These are phyloP conservation scores for Vanrija humicola DNA, from an alignment of 1,284 basidiomycete species.

Conservation along the genomic window DNA sequence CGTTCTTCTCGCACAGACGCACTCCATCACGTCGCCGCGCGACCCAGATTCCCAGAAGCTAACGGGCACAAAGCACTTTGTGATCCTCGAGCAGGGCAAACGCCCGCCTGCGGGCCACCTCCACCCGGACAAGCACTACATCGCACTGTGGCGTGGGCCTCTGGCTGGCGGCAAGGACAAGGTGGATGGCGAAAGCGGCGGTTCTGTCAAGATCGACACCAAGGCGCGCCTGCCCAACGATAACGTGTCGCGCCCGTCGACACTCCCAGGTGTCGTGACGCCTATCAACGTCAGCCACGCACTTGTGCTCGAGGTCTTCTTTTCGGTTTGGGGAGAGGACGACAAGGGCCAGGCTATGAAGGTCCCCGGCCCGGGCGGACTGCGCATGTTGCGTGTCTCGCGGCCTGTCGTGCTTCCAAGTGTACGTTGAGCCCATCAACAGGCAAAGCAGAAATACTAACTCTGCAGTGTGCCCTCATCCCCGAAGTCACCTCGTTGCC, in stretches of 20 bases:
- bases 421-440: slow-evolving; percentile 16
- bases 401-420: slow-evolving; percentile 31
- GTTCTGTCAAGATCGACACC: slow-evolving; percentile 3
- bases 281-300: slow-evolving; percentile 35
- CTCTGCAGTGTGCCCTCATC: slow-evolving; percentile 2
- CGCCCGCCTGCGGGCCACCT: slow-evolving; percentile 12
- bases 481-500: slow-evolving; percentile 12
- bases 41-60: slow-evolving; percentile 13
- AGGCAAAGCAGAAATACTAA: background rate
- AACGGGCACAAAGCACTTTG: slow-evolving; percentile 8
- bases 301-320: slow-evolving; percentile 32
- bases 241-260: slow-evolving; percentile 19
- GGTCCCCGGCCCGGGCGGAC: slow-evolving; percentile 22
- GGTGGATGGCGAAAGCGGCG: background rate
- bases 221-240: slow-evolving; percentile 25
- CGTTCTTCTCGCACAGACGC: slow-evolving; percentile 17
- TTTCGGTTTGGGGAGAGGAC: slow-evolving; percentile 31
- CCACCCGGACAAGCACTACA: slow-evolving; percentile 5
- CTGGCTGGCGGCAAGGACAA: slow-evolving; percentile 9
- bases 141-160: slow-evolving; percentile 23
- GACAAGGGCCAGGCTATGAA: slow-evolving; percentile 11
- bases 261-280: slow-evolving; percentile 28
- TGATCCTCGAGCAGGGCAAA: slow-evolving; percentile 16
- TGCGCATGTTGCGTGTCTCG: slow-evolving; percentile 26
- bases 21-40: slow-evolving; percentile 21